Evolutionary conservation across 306 rosid species (phyloP).

Genomic region (Prunus davidiana): DNA sequence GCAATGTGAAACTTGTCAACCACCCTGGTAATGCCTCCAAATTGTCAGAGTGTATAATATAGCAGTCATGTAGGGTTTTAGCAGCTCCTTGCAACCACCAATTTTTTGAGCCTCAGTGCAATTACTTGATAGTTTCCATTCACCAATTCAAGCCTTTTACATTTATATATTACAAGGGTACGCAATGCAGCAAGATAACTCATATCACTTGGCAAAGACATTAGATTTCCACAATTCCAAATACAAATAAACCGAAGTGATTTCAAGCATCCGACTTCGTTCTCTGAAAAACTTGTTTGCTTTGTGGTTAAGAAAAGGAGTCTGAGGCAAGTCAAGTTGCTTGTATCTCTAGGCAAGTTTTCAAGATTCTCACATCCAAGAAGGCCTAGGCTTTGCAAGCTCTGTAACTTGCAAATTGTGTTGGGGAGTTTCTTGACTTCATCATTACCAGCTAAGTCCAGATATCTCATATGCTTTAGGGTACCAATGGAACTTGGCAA

Average conservation of each 20-base stretch:
- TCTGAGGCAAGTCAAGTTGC: neutral
- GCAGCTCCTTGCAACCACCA: neutral
- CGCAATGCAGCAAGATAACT: neutral
- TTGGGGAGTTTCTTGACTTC: constrained; percentile 13
- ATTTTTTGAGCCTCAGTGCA: neutral
- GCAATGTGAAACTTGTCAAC: neutral
- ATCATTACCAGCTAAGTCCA: neutral
- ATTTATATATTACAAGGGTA: neutral
- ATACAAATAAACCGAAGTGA: neutral
- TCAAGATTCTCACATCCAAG: neutral
- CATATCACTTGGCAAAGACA: neutral
- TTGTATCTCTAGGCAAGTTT: neutral
- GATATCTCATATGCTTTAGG: constrained; percentile 12
- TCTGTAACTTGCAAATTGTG: constrained; percentile 17
- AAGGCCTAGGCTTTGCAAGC: constrained; percentile 5
- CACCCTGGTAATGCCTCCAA: neutral
- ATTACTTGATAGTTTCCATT: neutral
- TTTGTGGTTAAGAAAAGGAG: neutral
- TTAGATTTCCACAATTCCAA: neutral
- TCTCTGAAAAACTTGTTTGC: neutral
- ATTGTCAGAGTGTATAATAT: neutral
- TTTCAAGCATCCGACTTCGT: neutral
- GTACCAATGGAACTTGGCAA: constrained; percentile 12
- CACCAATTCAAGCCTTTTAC: neutral
- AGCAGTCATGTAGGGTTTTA: neutral